Evolutionary conservation across 805 yeast species (phyloP).

Genomic region (Myxozyma sirexii): DNA sequence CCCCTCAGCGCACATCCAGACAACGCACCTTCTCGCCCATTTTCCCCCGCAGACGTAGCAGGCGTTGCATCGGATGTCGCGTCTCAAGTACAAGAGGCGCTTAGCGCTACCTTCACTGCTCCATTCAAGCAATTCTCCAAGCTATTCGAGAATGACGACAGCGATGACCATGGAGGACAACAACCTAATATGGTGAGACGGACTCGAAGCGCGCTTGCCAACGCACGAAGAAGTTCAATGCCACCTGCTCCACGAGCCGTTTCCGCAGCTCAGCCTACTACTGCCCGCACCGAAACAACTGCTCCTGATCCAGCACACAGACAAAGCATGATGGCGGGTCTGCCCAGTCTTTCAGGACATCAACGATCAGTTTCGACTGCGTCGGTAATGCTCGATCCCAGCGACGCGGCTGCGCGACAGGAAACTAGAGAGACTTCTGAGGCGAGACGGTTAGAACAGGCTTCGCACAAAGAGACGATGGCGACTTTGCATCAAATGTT

Average conservation of each 20-base stretch:
- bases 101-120: constrained; percentile 47
- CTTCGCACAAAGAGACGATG: constrained; percentile 53
- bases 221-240: constrained; percentile 13
- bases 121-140: constrained; percentile 49
- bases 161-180: constrained; percentile 16
- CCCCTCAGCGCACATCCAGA: constrained; percentile 7
- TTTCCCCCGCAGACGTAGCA: constrained; percentile 27
- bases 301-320: background rate
- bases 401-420: constrained; percentile 5
- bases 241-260: constrained; percentile 9
- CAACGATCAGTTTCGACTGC: constrained; percentile 9
- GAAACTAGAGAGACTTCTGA: constrained; percentile 33
- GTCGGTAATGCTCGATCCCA: background rate
- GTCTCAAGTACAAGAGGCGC: constrained; percentile 33
- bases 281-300: constrained; percentile 1
- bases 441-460: constrained; percentile 45
- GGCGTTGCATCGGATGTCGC: constrained; percentile 28
- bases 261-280: background rate
- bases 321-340: constrained; percentile 4
- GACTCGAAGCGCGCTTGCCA: constrained; percentile 15
- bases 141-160: constrained; percentile 42
- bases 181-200: constrained; percentile 12
- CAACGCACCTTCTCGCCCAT: constrained; percentile 25
- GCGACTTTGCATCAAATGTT: constrained; percentile 66
- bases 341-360: background rate